Base-by-base conservation (phyloP, 129 eudicot genomes). In the Flaveria ramosissima region DNA sequence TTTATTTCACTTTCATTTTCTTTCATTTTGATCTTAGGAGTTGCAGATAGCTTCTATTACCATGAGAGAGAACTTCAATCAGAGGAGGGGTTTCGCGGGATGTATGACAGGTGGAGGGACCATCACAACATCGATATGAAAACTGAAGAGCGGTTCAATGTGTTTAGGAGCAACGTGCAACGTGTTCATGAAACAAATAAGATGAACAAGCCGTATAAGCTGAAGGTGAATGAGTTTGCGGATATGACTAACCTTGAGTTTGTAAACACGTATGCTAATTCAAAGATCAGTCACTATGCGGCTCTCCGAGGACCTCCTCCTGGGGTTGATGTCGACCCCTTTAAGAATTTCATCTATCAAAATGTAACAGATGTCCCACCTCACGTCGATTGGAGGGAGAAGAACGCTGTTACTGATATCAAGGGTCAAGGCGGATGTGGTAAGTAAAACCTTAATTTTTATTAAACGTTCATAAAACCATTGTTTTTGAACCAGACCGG, bases 81-180 rank as follows among this genome's bases (percentile, higher is more conserved):
- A 0, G 88, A 85, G 20, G 88, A 87, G 64, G 79, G 85, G 3
- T 47, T 92, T 43, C 84, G 86, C 83, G 84, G 81, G 13, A 32
- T 92, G 87, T 92, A 89, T 68, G 89, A 92, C 77, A 74, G 96
- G 83, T 92, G 97, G 97, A 77, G 97, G 75, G 78, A 78, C 84
- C 81, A 85, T 77, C 91, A 92, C 80, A 84, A 89, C 2, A 72
- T 87, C 53, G 80, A 84, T 83, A 70, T 66, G 81, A 51, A 48
- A 26, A 48, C n/a, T 21, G 20, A 17, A 0, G 79, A 75, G 74
- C 81, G 89, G 23, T 92, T 85, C 77, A 92, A 92, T 59, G 95
- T 89, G 70, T 92, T 92, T 51, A 85, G 80, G 76, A 80, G 83
- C 14, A 91, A 85, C 52, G 89, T 86, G 23, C 83, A 75, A 30